Evolutionary conservation across 1,284 basidiomycete species (phyloP).

Genomic region (Clitocybe nebularis): DNA sequence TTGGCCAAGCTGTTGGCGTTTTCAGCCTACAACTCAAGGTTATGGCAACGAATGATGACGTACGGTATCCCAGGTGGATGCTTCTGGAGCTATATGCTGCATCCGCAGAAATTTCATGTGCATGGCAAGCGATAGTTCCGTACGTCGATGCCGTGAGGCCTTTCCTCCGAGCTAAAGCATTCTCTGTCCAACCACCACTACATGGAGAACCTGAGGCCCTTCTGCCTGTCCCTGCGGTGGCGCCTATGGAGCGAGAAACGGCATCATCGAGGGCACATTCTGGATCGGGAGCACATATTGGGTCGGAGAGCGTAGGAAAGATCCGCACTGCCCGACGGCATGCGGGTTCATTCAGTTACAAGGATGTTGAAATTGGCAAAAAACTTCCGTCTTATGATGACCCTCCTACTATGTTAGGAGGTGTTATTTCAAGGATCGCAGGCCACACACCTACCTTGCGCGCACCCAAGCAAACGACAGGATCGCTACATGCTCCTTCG

Average conservation of each 20-base stretch:
- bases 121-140: slow-evolving; percentile 81
- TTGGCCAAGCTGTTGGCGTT: slow-evolving; percentile 84
- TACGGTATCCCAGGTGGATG: slow-evolving; percentile 86
- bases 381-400: slow-evolving; percentile 66
- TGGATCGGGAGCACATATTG: slow-evolving; percentile 4
- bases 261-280: slow-evolving; percentile 7
- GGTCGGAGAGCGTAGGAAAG: slow-evolving; percentile 23
- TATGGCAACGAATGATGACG: slow-evolving; percentile 74
- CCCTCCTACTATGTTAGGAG: slow-evolving; percentile 29
- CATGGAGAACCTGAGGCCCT: slow-evolving; percentile 17
- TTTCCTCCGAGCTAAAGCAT: slow-evolving; percentile 45
- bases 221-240: slow-evolving; percentile 16
- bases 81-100: slow-evolving; percentile 89
- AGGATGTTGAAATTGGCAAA: slow-evolving; percentile 88
- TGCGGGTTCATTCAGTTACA: slow-evolving; percentile 89
- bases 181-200: slow-evolving; percentile 23
- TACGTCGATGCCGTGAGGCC: slow-evolving; percentile 71
- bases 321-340: slow-evolving; percentile 72
- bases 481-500: slow-evolving; percentile 24
- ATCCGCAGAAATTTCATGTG: slow-evolving; percentile 81
- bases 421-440: slow-evolving; percentile 28
- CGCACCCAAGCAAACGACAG: slow-evolving; percentile 38
- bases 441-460: slow-evolving; percentile 43
- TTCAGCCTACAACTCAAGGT: slow-evolving; percentile 80
- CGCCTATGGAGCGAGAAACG: not conserved